Evolutionary conservation across 257 asterid genomes (phyloP).

Genomic region (Solanum pennellii): DNA sequence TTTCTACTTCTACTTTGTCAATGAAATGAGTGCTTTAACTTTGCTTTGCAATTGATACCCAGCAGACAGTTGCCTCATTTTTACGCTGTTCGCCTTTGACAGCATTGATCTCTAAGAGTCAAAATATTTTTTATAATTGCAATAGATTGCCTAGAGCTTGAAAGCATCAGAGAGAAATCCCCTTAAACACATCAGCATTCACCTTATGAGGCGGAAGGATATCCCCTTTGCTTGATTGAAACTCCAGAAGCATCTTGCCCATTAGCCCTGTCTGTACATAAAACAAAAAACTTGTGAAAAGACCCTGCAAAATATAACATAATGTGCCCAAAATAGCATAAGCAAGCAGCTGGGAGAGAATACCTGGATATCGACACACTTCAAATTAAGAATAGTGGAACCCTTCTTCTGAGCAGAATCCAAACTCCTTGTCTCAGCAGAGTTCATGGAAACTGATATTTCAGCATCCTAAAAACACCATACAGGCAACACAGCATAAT

Average conservation of each 20-base stretch:
- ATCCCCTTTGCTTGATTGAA: slow-evolving; percentile 88
- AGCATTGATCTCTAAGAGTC: background rate
- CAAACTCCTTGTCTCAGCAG: slow-evolving; percentile 77
- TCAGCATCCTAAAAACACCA: slow-evolving; percentile 67
- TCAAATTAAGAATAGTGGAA: slow-evolving; percentile 72
- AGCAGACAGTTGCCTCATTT: background rate
- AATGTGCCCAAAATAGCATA: background rate
- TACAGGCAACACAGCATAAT: background rate
- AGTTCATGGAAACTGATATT: slow-evolving; percentile 66
- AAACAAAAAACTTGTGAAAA: slow-evolving; percentile 8
- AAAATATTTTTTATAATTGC: background rate
- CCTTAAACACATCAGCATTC: background rate
- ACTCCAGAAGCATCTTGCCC: slow-evolving; percentile 86
- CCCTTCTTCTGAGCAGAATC: slow-evolving; percentile 88
- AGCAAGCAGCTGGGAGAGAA: background rate
- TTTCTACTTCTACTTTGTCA: background rate
- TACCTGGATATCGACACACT: slow-evolving; percentile 96
- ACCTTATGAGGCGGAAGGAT: slow-evolving; percentile 97
- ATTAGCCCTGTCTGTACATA: slow-evolving; percentile 67
- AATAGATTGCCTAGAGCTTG: background rate
- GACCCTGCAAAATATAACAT: background rate
- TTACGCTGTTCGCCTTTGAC: background rate
- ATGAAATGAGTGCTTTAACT: background rate
- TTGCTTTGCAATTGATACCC: background rate
- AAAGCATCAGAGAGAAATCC: background rate